Evolutionary conservation across 2,329 filamentous ascomycete genomes (phyloP), one percentile per base, ranked within the genome.

Genomic region (Orbilia javanica): DNA sequence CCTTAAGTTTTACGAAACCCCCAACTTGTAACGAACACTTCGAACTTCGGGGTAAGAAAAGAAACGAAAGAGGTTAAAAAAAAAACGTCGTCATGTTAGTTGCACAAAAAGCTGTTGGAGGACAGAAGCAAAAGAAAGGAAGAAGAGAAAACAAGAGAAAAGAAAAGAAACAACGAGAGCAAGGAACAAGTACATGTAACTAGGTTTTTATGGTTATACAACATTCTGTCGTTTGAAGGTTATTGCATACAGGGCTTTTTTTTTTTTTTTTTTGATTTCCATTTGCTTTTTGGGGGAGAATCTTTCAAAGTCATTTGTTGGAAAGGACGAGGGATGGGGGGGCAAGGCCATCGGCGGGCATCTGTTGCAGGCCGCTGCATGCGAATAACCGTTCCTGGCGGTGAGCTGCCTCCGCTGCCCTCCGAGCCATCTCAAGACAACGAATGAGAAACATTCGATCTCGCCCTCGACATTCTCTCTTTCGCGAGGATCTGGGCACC

Each of bases 301-400:
- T 11, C 53, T 69, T 39, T 20, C 46, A 46, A 64, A 7, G 13
- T 20, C 42, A 64, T 66, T 53, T 62, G 63, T 55, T 76, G 55
- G 42, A 65, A 65, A n/a, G 8, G 57, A 55, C 46, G 46, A 76
- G 46, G 66, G 42, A 34, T 5, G 34, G 50, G 39, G 15, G 34
- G n/a, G n/a, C n/a, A n/a, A n/a, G 34, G 34, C 1, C 36, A 27
- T 34, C 34, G 48, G 57, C 34, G 29, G 29, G 46, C 36, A 52
- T 71, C 46, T 63, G 66, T 70, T 65, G 60, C 71, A 75, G 60
- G 71, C 71, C 57, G 63, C 71, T 65, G 63, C 72, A 64, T 64
- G 65, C 65, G 65, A 69, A 77, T 36, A 70, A 34, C 65, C 72
- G 72, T 77, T 77, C 66, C 36, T 70, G 36, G 64, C 42, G 15